These are phyloP conservation scores for Hygrophoropsis aurantiaca DNA, from an alignment of 768 basidiomycete species.

Conservation along the genomic window DNA sequence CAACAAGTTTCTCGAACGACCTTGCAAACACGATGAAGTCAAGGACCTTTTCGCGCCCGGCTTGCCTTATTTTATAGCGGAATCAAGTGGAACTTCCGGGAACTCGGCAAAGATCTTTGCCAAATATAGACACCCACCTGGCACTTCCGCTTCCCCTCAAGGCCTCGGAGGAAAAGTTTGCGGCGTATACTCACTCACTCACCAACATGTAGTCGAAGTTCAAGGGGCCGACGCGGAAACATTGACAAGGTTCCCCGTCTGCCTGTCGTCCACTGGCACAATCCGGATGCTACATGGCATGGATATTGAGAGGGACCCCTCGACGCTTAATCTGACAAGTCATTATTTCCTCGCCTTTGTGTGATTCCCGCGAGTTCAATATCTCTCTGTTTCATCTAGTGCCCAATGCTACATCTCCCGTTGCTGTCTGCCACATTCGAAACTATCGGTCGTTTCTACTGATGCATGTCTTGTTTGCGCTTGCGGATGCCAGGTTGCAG, in stretches of 20 bases:
- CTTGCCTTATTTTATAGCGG: conserved; percentile 8
- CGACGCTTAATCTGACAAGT: no score
- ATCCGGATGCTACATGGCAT: no score
- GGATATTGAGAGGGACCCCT: no score
- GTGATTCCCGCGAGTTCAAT: no score
- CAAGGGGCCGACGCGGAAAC: no score
- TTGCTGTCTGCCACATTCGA: conserved; percentile 18
- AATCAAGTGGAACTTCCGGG: conserved; percentile 14
- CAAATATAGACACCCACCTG: conserved; percentile 6
- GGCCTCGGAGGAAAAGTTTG: no score
- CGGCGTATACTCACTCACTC: no score
- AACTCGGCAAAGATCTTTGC: conserved; percentile 7
- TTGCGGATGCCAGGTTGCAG: conserved; percentile 1
- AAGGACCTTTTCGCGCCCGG: conserved; percentile 18
- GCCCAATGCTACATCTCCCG: conserved; percentile 13
- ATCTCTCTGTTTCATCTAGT: conserved; percentile 1
- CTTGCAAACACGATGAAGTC: conserved; percentile 19
- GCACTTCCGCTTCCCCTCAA: no score
- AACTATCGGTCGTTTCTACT: conserved; percentile 12
- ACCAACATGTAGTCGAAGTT: no score
- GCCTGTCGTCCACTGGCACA: no score
- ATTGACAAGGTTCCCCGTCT: no score
- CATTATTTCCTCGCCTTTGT: no score
- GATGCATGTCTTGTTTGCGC: conserved; percentile 10
- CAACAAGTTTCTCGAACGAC: conserved; percentile 10